These are phyloP conservation scores for Aspergillus sergii DNA, from an alignment of 2,329 filamentous ascomycete genomes.

Conservation along the genomic window DNA sequence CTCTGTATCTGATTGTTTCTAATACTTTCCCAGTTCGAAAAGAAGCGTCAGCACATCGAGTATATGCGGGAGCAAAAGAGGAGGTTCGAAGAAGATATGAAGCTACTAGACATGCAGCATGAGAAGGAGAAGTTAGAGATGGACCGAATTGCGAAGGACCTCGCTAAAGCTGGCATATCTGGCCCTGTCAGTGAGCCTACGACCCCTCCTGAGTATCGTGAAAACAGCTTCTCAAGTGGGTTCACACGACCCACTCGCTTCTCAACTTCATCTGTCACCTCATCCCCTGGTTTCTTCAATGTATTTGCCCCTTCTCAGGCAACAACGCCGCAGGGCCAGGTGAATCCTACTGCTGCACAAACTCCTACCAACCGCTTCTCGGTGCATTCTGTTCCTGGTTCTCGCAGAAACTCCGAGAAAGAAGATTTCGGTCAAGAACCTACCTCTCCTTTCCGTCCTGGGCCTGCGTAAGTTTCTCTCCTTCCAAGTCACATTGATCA, in stretches of 20 bases:
- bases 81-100: slow-evolving; percentile 89
- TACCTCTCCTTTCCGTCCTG: slow-evolving; percentile 66
- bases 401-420: slow-evolving; percentile 86
- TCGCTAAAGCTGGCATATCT: slow-evolving; percentile 60
- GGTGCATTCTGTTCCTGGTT: slow-evolving; percentile 82
- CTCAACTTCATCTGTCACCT: slow-evolving; percentile 84
- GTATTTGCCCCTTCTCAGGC: slow-evolving; percentile 76
- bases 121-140: slow-evolving; percentile 81
- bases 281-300: slow-evolving; percentile 74
- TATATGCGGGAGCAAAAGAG: slow-evolving; percentile 85
- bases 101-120: slow-evolving; percentile 82
- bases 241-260: slow-evolving; percentile 86
- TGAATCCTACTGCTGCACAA: slow-evolving; percentile 54
- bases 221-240: slow-evolving; percentile 75
- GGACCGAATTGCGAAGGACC: slow-evolving; percentile 79
- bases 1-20: slow-evolving; percentile 39
- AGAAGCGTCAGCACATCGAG: slow-evolving; percentile 92
- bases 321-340: slow-evolving; percentile 71
- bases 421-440: slow-evolving; percentile 74
- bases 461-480: slow-evolving; percentile 71
- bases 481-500: neutral
- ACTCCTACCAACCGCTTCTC: slow-evolving; percentile 66
- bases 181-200: slow-evolving; percentile 93
- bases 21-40: slow-evolving; percentile 70
- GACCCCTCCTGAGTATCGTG: slow-evolving; percentile 89